Percentiles rank a stretch among this genome's conserved stretches.
Evolutionary conservation across 1,139 yeast genomes (phyloP).

Genomic region (Lodderomyces elongisporus): DNA sequence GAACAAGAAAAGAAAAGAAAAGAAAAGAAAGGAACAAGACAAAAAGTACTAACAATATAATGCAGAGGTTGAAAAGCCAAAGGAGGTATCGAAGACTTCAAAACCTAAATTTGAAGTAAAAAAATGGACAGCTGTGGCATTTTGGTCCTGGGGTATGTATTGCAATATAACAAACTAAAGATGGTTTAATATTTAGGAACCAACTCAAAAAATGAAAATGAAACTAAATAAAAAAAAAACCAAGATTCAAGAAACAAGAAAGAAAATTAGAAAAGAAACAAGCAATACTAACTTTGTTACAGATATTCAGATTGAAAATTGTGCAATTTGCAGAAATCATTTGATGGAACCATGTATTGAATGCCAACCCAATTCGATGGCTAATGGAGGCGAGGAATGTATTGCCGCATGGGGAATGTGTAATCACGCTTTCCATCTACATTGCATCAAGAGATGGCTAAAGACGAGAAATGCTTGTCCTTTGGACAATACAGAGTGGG

Average conservation of each 20-base stretch:
- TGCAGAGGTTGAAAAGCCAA: conserved; percentile 7
- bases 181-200: no score
- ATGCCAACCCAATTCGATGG: conserved; percentile 82
- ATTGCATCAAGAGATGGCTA: conserved; percentile 95
- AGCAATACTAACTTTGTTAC: background rate
- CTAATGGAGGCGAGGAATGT: conserved; percentile 69
- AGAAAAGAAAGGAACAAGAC: background rate
- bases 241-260: background rate
- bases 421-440: conserved; percentile 91
- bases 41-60: conserved; percentile 3
- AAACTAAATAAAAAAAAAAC: background rate
- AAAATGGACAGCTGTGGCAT: conserved; percentile 97
- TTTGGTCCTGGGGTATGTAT: conserved; percentile 94
- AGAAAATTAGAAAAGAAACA: background rate
- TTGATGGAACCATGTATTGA: conserved; percentile 98
- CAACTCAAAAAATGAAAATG: background rate
- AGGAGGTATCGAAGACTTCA: conserved; percentile 7
- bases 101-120: conserved; percentile 45
- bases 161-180: background rate
- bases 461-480: conserved; percentile 98
- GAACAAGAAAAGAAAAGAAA: background rate
- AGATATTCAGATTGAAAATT: conserved; percentile 87
- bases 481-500: conserved; percentile 92
- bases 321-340: conserved; percentile 98
- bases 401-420: conserved; percentile 97